Evolutionary conservation across 2,329 filamentous ascomycete genomes (phyloP).

Genomic region (Proliferodiscus dingleyae): DNA sequence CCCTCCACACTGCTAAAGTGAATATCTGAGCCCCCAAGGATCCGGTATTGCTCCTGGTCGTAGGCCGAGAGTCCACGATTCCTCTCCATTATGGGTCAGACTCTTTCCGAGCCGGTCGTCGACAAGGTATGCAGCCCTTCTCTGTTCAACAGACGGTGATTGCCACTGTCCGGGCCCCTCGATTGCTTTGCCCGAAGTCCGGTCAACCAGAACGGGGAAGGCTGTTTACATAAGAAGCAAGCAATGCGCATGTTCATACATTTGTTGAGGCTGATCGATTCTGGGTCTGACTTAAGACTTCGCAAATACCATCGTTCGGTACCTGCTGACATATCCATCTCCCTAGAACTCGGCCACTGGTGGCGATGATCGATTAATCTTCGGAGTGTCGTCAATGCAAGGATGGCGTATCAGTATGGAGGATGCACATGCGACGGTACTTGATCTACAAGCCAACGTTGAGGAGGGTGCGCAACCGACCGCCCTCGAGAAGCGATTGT

Average conservation of each 20-base stretch:
- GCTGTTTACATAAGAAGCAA: not conserved
- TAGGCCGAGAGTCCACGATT: slow-evolving; percentile 24
- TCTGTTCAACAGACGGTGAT: slow-evolving; percentile 3
- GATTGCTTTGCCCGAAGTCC: not conserved
- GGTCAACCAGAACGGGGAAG: not conserved
- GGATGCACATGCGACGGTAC: slow-evolving; percentile 84
- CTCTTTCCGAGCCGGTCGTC: slow-evolving; percentile 95
- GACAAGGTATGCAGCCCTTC: slow-evolving; percentile 74
- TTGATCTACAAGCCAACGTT: slow-evolving; percentile 70
- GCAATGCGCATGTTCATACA: not conserved
- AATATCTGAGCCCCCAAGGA: slow-evolving; percentile 4
- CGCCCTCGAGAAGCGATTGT: slow-evolving; percentile 66
- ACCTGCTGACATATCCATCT: slow-evolving; percentile 26
- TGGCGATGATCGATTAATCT: slow-evolving; percentile 88
- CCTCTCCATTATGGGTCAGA: slow-evolving; percentile 77
- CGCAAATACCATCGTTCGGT: not conserved
- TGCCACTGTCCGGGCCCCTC: slow-evolving; percentile 1
- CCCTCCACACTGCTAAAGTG: slow-evolving; percentile 15
- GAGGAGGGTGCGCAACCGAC: slow-evolving; percentile 49
- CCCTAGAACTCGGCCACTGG: slow-evolving; percentile 78
- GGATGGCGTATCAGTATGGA: slow-evolving; percentile 99
- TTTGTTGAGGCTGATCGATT: too few relatives aligned
- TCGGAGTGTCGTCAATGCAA: slow-evolving; percentile 97
- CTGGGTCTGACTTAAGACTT: too few relatives aligned
- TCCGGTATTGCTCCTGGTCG: slow-evolving; percentile 17